Conservation (phyloP, 768 basidiomycete genomes). For the Psilocybe cyanescens region DNA sequence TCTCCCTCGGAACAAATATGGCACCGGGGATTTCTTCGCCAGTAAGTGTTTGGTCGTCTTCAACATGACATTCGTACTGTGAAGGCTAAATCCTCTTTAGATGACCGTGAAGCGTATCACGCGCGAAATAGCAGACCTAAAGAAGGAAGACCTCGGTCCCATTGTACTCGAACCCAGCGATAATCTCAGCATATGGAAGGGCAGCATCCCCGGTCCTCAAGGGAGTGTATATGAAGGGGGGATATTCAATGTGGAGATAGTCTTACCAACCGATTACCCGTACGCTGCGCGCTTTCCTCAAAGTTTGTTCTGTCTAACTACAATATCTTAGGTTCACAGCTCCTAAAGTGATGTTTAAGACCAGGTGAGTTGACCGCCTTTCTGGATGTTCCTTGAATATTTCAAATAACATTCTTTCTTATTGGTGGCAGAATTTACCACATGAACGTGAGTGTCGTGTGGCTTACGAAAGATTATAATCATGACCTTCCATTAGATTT, state of each 20-base stretch:
- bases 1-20: neutral
- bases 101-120: constrained; percentile 80
- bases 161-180: constrained; percentile 71
- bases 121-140: constrained; percentile 77
- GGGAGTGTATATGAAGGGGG: constrained; percentile 86
- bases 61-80: neutral
- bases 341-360: constrained; percentile 75
- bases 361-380: constrained; percentile 50
- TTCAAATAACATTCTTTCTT: constrained; percentile 1
- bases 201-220: constrained; percentile 79
- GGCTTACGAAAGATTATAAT: neutral
- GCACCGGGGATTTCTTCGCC: constrained; percentile 2
- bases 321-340: constrained; percentile 66
- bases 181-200: constrained; percentile 75
- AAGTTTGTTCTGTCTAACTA: constrained; percentile 5
- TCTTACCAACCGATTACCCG: constrained; percentile 79
- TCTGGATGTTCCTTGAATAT: neutral
- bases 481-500: constrained; percentile 46
- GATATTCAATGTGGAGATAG: constrained; percentile 68
- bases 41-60: neutral
- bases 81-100: neutral
- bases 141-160: constrained; percentile 81
- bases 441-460: constrained; percentile 64
- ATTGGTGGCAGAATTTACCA: constrained; percentile 70
- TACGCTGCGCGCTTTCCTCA: constrained; percentile 38